A percentile compares a stretch with the other conserved stretches of the same genome.
phyloP scores from a whole-genome alignment of 2,329 filamentous ascomycete genomes.

The Pseudocercospora musae region DNA sequence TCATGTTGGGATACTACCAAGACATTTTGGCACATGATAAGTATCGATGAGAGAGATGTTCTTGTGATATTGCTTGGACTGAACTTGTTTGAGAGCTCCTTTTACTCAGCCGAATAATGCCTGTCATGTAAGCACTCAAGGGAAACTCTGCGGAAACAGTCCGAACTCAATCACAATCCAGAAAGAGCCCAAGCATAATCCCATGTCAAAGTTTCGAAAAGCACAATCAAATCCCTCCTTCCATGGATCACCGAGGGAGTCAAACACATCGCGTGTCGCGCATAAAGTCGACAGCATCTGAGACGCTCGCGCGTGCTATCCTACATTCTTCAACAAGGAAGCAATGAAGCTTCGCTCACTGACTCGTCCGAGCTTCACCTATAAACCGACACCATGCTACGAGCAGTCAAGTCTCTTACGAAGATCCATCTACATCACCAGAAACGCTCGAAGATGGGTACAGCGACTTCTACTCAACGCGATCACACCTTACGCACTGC shows the following conservation, averaged over 20 bases:
- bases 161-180: not conserved
- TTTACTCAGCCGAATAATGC: not conserved
- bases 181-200: not conserved
- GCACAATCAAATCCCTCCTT: not conserved
- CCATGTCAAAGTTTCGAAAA: not conserved
- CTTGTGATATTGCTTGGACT: too few relatives aligned
- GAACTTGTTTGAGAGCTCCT: too few relatives aligned
- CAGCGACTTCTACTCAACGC: slow-evolving; percentile 12
- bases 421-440: slow-evolving; percentile 1
- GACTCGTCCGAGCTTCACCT: not conserved
- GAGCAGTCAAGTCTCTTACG: slow-evolving; percentile 13
- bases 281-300: not conserved
- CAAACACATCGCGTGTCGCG: not conserved
- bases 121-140: not conserved
- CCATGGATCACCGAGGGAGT: not conserved
- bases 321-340: not conserved
- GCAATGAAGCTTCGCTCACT: not conserved
- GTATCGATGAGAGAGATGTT: too few relatives aligned
- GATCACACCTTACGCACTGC: slow-evolving; percentile 14
- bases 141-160: not conserved
- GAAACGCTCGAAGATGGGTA: slow-evolving; percentile 8
- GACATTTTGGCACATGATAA: too few relatives aligned
- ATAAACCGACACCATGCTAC: slow-evolving; percentile 7
- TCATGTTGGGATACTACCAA: too few relatives aligned
- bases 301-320: not conserved